These are phyloP conservation scores for Chalciporus pseudorubinellus DNA, from an alignment of 768 basidiomycete species.

Conservation along the genomic window DNA sequence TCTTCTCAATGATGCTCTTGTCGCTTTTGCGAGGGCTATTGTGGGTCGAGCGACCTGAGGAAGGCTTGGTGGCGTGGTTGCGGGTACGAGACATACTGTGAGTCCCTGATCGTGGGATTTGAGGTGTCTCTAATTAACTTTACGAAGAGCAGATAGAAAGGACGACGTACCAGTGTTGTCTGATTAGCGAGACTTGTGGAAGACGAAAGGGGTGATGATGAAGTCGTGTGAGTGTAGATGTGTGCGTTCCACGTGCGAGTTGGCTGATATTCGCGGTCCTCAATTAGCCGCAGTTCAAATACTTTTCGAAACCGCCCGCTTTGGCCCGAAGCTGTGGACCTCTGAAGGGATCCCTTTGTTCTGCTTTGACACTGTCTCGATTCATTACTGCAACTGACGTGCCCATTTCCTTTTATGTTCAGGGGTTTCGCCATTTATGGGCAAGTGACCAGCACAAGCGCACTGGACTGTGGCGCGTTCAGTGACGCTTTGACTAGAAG, in stretches of 20 bases:
- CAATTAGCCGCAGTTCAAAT: slow-evolving; percentile 22
- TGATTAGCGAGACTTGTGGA: too few species aligned
- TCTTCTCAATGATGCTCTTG: too few species aligned
- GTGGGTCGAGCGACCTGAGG: slow-evolving; percentile 19
- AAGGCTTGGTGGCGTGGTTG: slow-evolving; percentile 14
- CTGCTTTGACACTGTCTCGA: slow-evolving; percentile 20
- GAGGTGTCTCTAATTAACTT: not conserved
- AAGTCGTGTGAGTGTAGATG: not conserved
- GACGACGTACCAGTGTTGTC: slow-evolving; percentile 1
- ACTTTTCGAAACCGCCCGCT: slow-evolving; percentile 12
- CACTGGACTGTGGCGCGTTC: too few species aligned
- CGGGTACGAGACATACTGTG: slow-evolving; percentile 27
- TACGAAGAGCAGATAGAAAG: not conserved
- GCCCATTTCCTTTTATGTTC: slow-evolving; percentile 13
- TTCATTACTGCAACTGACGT: slow-evolving; percentile 1
- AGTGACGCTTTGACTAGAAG: slow-evolving; percentile 23
- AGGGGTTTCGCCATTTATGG: slow-evolving; percentile 26
- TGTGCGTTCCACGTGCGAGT: too few species aligned
- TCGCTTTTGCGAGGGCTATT: slow-evolving; percentile 22
- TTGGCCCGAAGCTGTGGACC: slow-evolving; percentile 12
- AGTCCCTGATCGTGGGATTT: not conserved
- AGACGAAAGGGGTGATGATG: not conserved
- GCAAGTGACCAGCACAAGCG: slow-evolving; percentile 9
- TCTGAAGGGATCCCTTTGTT: slow-evolving; percentile 13
- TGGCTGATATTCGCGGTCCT: not conserved